Conservation (phyloP, 148 eudicot genomes). For the Suaeda aralocaspica region DNA sequence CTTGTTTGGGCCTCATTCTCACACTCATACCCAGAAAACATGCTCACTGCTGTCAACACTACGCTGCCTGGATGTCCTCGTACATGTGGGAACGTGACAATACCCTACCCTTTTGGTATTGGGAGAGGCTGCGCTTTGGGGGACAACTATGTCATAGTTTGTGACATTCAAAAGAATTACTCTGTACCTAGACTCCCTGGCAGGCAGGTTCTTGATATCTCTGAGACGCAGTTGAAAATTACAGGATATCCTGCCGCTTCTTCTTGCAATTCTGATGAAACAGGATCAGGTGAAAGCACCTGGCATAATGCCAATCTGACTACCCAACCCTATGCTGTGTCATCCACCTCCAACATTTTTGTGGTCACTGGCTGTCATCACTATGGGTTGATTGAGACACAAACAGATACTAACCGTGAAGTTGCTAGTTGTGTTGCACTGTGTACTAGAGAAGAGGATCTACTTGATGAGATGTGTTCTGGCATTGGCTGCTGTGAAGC, state of each 20-base stretch:
- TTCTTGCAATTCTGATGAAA: conserved; percentile 3
- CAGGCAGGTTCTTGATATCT: conserved; percentile 11
- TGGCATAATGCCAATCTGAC: conserved; percentile 2
- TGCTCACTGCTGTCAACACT: conserved; percentile 18
- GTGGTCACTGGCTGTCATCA: conserved; percentile 26
- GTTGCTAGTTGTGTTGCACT: conserved; percentile 23
- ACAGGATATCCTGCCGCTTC: conserved; percentile 7
- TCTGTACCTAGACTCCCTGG: conserved; percentile 9
- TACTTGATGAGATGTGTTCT: conserved; percentile 8
- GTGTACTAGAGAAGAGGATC: conserved; percentile 20
- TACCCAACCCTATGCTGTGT: not conserved
- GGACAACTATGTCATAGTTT: conserved; percentile 11
- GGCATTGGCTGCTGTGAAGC: conserved; percentile 29
- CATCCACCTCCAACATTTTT: conserved; percentile 18
- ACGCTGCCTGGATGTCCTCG: conserved; percentile 20
- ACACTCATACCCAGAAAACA: conserved; percentile 2
- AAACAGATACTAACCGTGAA: conserved; percentile 7
- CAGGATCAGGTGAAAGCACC: not conserved
- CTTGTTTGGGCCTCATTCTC: not conserved
- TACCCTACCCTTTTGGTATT: conserved; percentile 28
- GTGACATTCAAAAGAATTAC: not conserved
- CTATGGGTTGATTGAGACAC: conserved; percentile 24
- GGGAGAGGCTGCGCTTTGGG: conserved; percentile 19
- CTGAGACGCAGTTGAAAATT: conserved; percentile 18
- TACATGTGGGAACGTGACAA: conserved; percentile 27